Evolutionary conservation across 2,329 filamentous ascomycete genomes (phyloP).

Genomic region (Fusarium sp.): DNA sequence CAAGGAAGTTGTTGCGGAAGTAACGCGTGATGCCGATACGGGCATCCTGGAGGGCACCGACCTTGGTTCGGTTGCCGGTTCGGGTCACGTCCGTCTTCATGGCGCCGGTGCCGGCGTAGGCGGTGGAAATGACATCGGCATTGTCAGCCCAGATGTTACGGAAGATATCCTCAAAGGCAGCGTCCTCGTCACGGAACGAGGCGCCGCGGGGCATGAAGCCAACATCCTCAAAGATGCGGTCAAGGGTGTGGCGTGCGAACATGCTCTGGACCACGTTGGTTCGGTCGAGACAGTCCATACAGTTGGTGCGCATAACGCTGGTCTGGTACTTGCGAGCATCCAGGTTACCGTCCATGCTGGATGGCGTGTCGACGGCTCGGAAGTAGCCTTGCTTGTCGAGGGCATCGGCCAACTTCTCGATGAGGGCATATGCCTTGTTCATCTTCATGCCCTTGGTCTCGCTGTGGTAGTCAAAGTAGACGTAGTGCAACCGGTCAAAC

Average conservation of each 20-base stretch:
- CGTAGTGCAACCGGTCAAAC: slow-evolving; percentile 90
- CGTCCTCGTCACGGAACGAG: slow-evolving; percentile 80
- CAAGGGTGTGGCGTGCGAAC: slow-evolving; percentile 89
- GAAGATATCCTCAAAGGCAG: slow-evolving; percentile 89
- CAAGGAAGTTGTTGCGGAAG: slow-evolving; percentile 91
- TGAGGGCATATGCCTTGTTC: slow-evolving; percentile 88
- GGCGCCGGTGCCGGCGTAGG: slow-evolving; percentile 95
- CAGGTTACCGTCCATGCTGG: slow-evolving; percentile 74
- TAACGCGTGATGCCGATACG: slow-evolving; percentile 92
- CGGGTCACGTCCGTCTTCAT: slow-evolving; percentile 98
- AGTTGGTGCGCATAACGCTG: slow-evolving; percentile 95
- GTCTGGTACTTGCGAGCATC: slow-evolving; percentile 86
- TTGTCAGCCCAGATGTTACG: slow-evolving; percentile 99
- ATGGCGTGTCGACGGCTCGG: slow-evolving; percentile 88
- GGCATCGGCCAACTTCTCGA: slow-evolving; percentile 83
- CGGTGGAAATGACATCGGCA: slow-evolving; percentile 91
- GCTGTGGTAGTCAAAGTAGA: slow-evolving; percentile 98
- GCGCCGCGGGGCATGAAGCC: slow-evolving; percentile 83
- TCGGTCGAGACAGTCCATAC: slow-evolving; percentile 98
- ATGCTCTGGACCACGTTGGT: slow-evolving; percentile 99
- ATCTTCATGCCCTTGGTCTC: slow-evolving; percentile 96
- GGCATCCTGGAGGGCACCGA: slow-evolving; percentile 86
- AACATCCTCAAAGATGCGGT: slow-evolving; percentile 87
- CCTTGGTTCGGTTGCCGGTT: slow-evolving; percentile 88
- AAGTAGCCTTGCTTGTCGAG: slow-evolving; percentile 90